Percentiles rank a stretch among this genome's conserved stretches.
Evolutionary conservation across 2,329 filamentous ascomycete genomes (phyloP).

Genomic region (Pestalotiopsis sp.): DNA sequence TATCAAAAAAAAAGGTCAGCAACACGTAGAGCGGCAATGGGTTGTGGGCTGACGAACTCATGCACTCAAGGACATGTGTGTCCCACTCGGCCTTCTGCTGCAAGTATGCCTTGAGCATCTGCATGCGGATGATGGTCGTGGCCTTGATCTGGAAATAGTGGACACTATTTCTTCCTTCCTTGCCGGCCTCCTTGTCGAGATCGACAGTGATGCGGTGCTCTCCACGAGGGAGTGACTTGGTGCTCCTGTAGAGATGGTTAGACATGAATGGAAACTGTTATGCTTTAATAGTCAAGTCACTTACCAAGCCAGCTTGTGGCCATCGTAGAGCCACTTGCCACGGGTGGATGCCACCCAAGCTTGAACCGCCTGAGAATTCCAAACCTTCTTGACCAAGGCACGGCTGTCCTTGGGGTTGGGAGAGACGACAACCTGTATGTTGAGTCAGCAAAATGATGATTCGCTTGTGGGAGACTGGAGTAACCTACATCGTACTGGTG

Average conservation of each 20-base stretch:
- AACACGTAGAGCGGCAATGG: constrained; percentile 3
- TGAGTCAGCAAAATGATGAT: constrained; percentile 13
- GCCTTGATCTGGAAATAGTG: constrained; percentile 65
- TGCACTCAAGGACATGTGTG: constrained; percentile 71
- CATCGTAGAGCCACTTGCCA: constrained; percentile 73
- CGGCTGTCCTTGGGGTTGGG: constrained; percentile 58
- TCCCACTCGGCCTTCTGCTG: constrained; percentile 60
- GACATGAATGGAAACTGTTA: background rate
- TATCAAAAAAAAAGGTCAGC: constrained; percentile 22
- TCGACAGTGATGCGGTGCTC: constrained; percentile 66
- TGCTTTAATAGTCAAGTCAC: constrained; percentile 20
- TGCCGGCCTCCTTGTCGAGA: constrained; percentile 54
- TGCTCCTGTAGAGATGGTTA: constrained; percentile 32
- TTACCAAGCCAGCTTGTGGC: constrained; percentile 84
- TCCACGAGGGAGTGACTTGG: constrained; percentile 40
- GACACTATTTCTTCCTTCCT: constrained; percentile 35
- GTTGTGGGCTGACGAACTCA: constrained; percentile 55
- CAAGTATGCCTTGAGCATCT: constrained; percentile 68
- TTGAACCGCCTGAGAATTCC: constrained; percentile 66
- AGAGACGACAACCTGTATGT: constrained; percentile 63
- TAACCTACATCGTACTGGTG: constrained; percentile 82
- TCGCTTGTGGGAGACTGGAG: background rate
- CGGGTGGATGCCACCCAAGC: constrained; percentile 49
- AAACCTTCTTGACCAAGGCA: constrained; percentile 73
- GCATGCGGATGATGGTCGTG: constrained; percentile 70